Base-by-base conservation (phyloP, 176 grass and related monocot species). In the Cenchrus americanus region DNA sequence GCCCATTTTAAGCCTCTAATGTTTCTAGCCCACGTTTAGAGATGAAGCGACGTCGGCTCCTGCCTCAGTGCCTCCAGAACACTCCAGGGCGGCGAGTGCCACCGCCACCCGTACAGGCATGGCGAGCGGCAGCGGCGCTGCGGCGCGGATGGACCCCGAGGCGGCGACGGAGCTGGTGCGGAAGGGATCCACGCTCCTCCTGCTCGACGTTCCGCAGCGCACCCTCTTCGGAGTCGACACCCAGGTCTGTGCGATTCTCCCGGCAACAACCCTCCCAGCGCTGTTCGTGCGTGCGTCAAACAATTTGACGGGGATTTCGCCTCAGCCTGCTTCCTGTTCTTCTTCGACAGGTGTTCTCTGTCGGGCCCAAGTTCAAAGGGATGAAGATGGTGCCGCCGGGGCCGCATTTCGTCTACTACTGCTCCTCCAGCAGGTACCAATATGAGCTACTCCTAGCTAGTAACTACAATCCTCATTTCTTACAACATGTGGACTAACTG, bases 351-450 rank as follows among this genome's bases (percentile, higher is more conserved):
- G 80, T 98, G 49, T 98, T 95, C 62, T 90, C 92, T 17, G 83
- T 90, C 0, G 93, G 92, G 1, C 92, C 96, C 3, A 90, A 86
- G 76, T 98, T 98, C 69, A 98, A 80, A 81, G 92, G 96, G 70
- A 91, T 98, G 27, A 98, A 98, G 64, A 93, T 98, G 96, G 74
- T 98, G 70, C 96, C 91, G 1, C 87, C 89, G 7, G 96, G 96
- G 7, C 84, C 78, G 5, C 96, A 98, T 86, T 98, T 95, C 61
- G 12, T 95, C 63, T 83, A 93, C 83, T 92, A 98, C 82, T 89
- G 87, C n/a, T n/a, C n/a, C n/a, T n/a, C n/a, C n/a, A n/a, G n/a
- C 87, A 98, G 94, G 96, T 94, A 82, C 43, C 63, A 3, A 8
- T 13, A 73, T 62, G 43, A n/a, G n/a, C n/a, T n/a, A 10, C 34